Evolutionary conservation across 2,329 filamentous ascomycete species (phyloP).

Genomic region (Epichloe sylvatica): DNA sequence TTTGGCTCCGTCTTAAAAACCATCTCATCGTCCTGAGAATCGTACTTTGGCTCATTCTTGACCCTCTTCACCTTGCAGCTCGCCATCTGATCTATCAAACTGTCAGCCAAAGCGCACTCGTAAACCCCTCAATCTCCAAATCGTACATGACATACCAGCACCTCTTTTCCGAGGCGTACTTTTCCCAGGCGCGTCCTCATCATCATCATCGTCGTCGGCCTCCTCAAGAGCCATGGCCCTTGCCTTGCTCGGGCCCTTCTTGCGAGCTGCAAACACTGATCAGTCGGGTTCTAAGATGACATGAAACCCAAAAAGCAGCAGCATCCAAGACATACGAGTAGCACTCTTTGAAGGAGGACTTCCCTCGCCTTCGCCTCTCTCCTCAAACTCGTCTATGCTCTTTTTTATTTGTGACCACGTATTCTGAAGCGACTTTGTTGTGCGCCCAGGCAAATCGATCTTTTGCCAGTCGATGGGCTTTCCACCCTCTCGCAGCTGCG

Average conservation of each 20-base stretch:
- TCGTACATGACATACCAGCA: not conserved
- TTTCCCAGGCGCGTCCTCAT: not conserved
- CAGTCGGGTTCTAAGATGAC: not conserved
- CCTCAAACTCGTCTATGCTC: constrained; percentile 21
- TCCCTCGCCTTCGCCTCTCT: constrained; percentile 3
- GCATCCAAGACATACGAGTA: constrained; percentile 7
- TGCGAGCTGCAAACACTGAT: not conserved
- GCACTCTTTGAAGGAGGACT: constrained; percentile 9
- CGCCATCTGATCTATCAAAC: not conserved
- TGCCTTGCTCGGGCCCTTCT: not conserved
- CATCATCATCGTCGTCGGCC: not conserved
- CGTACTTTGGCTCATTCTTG: not conserved
- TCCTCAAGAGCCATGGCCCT: not conserved
- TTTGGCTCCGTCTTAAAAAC: not conserved
- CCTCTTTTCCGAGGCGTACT: not conserved
- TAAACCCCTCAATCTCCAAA: not conserved
- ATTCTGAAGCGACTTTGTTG: constrained; percentile 23
- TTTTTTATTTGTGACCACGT: constrained; percentile 25
- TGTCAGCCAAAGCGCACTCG: not conserved
- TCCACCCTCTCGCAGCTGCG: constrained; percentile 19
- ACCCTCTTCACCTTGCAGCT: not conserved
- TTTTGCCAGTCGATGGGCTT: constrained; percentile 22
- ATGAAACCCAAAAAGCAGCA: not conserved
- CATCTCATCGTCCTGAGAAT: not conserved
- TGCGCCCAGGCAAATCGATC: constrained; percentile 24